Conservation (phyloP, 2,329 filamentous ascomycete species). For the Clonostachys rosea region DNA sequence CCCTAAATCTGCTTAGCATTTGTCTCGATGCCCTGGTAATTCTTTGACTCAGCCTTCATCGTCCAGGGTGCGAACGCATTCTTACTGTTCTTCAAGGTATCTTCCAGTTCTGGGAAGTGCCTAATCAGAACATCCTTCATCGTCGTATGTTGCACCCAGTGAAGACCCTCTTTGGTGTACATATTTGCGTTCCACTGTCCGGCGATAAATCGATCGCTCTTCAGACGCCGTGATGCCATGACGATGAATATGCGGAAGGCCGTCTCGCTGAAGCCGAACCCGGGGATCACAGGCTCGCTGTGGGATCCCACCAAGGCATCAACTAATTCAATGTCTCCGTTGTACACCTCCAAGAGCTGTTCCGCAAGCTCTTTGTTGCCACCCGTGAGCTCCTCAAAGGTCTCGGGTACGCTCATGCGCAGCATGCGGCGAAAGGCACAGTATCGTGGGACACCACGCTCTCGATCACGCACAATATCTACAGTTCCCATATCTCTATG, state of each 20-base stretch:
- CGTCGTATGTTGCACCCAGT: conserved; percentile 32
- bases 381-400: conserved; percentile 19
- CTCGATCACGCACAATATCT: conserved; percentile 39
- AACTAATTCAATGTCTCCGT: conserved; percentile 31
- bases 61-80: conserved; percentile 12
- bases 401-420: conserved; percentile 23
- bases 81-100: conserved; percentile 16
- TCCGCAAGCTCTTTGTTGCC: conserved; percentile 25
- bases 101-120: conserved; percentile 33
- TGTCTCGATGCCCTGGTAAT: conserved; percentile 2
- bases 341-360: conserved; percentile 29
- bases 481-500: conserved; percentile 36
- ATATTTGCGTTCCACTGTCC: conserved; percentile 29
- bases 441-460: conserved; percentile 39
- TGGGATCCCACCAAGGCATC: conserved; percentile 35
- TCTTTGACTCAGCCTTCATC: not conserved
- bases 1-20: not conserved
- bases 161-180: conserved; percentile 32
- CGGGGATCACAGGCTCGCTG: conserved; percentile 33
- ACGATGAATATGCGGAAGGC: conserved; percentile 39
- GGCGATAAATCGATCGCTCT: conserved; percentile 39
- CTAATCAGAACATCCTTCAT: conserved; percentile 36
- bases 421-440: conserved; percentile 37
- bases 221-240: conserved; percentile 34
- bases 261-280: conserved; percentile 42